Evolutionary conservation across 2,329 filamentous ascomycete species (phyloP).

Genomic region (Alternaria tenuissima): DNA sequence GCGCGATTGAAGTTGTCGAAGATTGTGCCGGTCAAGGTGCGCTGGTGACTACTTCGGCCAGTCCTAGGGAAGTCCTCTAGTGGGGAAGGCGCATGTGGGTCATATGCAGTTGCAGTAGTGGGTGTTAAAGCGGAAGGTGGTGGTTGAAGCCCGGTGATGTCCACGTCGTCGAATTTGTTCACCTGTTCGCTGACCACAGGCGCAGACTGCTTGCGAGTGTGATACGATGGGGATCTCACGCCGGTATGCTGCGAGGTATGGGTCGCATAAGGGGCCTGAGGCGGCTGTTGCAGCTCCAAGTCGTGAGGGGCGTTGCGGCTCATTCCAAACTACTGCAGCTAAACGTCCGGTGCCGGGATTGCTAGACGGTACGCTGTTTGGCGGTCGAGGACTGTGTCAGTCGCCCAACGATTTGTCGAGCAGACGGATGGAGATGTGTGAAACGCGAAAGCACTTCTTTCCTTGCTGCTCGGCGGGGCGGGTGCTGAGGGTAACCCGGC

Average conservation of each 20-base stretch:
- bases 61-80: constrained; percentile 37
- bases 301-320: constrained; percentile 29
- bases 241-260: constrained; percentile 40
- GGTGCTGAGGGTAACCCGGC: constrained; percentile 22
- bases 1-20: constrained; percentile 51
- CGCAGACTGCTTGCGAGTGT: constrained; percentile 35
- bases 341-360: constrained; percentile 9
- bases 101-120: constrained; percentile 41
- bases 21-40: constrained; percentile 47
- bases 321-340: constrained; percentile 31
- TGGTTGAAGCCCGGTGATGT: constrained; percentile 39
- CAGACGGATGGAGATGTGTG: constrained; percentile 34
- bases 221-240: constrained; percentile 23
- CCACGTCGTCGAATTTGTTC: constrained; percentile 44
- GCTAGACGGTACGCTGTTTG: constrained; percentile 17
- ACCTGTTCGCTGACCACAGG: constrained; percentile 29
- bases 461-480: constrained; percentile 14
- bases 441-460: constrained; percentile 34
- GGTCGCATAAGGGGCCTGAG: constrained; percentile 41
- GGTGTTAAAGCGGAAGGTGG: constrained; percentile 47
- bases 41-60: constrained; percentile 39
- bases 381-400: constrained; percentile 33
- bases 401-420: constrained; percentile 24
- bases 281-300: constrained; percentile 27
- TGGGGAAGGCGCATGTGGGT: constrained; percentile 43